Conservation (phyloP, 495 filamentous ascomycete species). For the Endocarpon pusillum region DNA sequence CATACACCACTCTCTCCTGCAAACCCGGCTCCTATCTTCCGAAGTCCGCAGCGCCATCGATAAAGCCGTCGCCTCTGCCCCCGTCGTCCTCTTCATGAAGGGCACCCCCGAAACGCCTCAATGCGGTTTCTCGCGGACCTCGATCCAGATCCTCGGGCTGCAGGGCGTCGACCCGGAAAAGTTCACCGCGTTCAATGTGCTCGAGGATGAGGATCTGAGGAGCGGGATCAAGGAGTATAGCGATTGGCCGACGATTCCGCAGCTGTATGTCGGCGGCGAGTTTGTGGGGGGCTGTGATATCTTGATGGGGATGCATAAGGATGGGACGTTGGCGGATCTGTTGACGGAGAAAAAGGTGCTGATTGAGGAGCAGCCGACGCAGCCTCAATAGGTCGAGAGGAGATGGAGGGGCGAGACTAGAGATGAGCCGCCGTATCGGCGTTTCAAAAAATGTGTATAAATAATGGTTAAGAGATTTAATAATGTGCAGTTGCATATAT, state of each 20-base stretch:
- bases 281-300: conserved; percentile 97
- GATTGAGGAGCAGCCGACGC: conserved; percentile 35
- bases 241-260: conserved; percentile 96
- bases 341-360: conserved; percentile 81
- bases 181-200: conserved; percentile 90
- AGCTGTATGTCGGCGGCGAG: conserved; percentile 86
- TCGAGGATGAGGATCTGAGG: conserved; percentile 77
- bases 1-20: too few relatives aligned
- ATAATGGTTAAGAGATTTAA: neutral
- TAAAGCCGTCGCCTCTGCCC: conserved; percentile 64
- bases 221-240: conserved; percentile 95
- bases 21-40: conserved; percentile 54
- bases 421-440: neutral
- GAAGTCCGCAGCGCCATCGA: conserved; percentile 68
- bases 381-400: conserved; percentile 12
- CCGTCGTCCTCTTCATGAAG: conserved; percentile 80
- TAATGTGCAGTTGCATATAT: neutral
- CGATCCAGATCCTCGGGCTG: conserved; percentile 81
- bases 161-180: conserved; percentile 95
- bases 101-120: conserved; percentile 91
- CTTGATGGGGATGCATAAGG: conserved; percentile 92
- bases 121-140: conserved; percentile 91
- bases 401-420: neutral
- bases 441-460: too few relatives aligned
- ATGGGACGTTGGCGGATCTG: conserved; percentile 78